Conservation (phyloP, 1,284 basidiomycete species). For the Vanrija sp. region DNA sequence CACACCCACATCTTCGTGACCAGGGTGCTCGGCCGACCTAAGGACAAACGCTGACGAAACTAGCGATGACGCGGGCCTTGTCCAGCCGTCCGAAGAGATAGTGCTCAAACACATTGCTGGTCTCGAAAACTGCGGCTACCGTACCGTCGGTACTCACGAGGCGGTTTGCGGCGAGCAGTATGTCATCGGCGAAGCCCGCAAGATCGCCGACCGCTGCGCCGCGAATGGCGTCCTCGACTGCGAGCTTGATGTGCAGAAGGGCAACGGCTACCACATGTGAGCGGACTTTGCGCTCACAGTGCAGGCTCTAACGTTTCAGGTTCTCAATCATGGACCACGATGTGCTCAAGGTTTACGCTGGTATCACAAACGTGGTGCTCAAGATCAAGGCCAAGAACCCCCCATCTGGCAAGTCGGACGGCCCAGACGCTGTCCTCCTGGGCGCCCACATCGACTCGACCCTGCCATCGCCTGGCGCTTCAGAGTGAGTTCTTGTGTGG, state of each 20-base stretch:
- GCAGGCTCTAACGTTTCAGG: constrained; percentile 46
- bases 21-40: neutral
- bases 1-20: neutral
- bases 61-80: constrained; percentile 28
- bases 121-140: constrained; percentile 76
- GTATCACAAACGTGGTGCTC: constrained; percentile 83
- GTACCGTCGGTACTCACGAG: constrained; percentile 86
- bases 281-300: constrained; percentile 30
- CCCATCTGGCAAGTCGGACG: constrained; percentile 56
- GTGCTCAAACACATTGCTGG: constrained; percentile 40
- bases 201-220: constrained; percentile 62
- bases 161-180: constrained; percentile 82
- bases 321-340: constrained; percentile 81
- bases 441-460: constrained; percentile 82
- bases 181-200: constrained; percentile 66
- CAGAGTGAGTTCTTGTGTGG: constrained; percentile 55
- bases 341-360: constrained; percentile 86
- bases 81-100: constrained; percentile 39
- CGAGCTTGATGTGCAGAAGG: constrained; percentile 81
- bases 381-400: constrained; percentile 61
- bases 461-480: constrained; percentile 67
- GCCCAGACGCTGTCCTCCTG: constrained; percentile 77
- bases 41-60: neutral
- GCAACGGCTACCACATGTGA: constrained; percentile 76
- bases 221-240: constrained; percentile 64